A percentile compares a stretch with the other conserved stretches of the same genome.
Evolutionary conservation across 176 grass and related monocot species (phyloP).

Genomic region (Bolboschoenus planiculmis): DNA sequence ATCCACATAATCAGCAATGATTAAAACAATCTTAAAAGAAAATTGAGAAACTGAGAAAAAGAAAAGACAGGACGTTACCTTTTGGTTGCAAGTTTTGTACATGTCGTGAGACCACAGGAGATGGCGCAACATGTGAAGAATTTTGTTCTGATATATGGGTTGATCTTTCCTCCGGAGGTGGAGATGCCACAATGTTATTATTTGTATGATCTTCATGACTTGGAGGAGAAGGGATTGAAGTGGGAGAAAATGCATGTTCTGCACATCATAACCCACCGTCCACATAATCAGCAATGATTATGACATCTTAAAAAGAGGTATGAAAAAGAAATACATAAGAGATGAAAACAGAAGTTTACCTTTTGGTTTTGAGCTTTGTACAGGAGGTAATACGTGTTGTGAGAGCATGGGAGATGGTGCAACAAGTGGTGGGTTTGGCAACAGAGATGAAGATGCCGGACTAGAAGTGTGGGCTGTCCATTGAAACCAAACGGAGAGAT

Average conservation of each 20-base stretch:
- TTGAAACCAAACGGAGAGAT: slow-evolving; percentile 19
- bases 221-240: slow-evolving; percentile 27
- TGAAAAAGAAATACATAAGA: not conserved
- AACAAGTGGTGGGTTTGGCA: slow-evolving; percentile 6
- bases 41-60: not conserved
- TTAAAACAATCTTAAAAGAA: slow-evolving; percentile 1
- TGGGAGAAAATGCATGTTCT: slow-evolving; percentile 28
- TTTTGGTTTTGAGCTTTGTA: slow-evolving; percentile 17
- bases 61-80: slow-evolving; percentile 16
- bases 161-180: slow-evolving; percentile 25
- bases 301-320: not conserved
- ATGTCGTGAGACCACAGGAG: not conserved
- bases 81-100: slow-evolving; percentile 10
- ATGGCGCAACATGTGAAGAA: slow-evolving; percentile 10
- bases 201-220: not conserved
- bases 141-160: slow-evolving; percentile 9
- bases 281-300: slow-evolving; percentile 6
- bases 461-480: slow-evolving; percentile 8
- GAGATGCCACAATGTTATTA: slow-evolving; percentile 20
- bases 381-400: not conserved
- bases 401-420: not conserved
- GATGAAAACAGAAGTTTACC: slow-evolving; percentile 15
- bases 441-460: slow-evolving; percentile 30
- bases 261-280: slow-evolving; percentile 24
- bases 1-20: not conserved